These are phyloP conservation scores for Fragosphaeria purpurea DNA, from an alignment of 2,329 filamentous ascomycete genomes.

Conservation along the genomic window DNA sequence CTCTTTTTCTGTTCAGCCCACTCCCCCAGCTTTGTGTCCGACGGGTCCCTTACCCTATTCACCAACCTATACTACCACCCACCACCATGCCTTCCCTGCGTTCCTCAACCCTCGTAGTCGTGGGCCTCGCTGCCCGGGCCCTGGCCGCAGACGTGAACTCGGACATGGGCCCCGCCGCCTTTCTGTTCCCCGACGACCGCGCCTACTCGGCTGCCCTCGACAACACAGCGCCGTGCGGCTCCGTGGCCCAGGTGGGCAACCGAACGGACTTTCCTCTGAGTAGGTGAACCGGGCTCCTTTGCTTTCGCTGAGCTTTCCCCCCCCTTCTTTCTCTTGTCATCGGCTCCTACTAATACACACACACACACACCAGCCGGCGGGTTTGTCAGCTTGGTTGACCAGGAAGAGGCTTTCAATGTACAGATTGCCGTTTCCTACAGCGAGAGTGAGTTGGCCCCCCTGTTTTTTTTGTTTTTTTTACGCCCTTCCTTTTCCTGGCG, in stretches of 20 bases:
- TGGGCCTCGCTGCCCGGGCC: not conserved
- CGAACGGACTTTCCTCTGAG: constrained; percentile 41
- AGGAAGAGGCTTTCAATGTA: constrained; percentile 8
- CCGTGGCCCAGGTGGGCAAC: constrained; percentile 30
- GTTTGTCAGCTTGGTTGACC: constrained; percentile 7
- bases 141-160: constrained; percentile 15
- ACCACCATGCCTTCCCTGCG: not conserved
- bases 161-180: constrained; percentile 41
- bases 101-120: not conserved
- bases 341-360: no score
- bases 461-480: not conserved
- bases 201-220: constrained; percentile 39
- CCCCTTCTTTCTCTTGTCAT: no score
- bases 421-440: constrained; percentile 17
- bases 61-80: no score
- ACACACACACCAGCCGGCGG: constrained; percentile 4
- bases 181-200: constrained; percentile 43
- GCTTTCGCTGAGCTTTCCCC: no score
- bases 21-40: not conserved
- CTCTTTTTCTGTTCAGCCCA: no score
- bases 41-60: not conserved
- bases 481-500: not conserved
- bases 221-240: constrained; percentile 42
- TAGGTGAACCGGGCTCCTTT: constrained; percentile 17
- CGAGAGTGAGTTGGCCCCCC: constrained; percentile 24